Evolutionary conservation across 2,329 filamentous ascomycete genomes (phyloP), one percentile per base, ranked within the genome.

Genomic region (Alternaria angustiovoidea): DNA sequence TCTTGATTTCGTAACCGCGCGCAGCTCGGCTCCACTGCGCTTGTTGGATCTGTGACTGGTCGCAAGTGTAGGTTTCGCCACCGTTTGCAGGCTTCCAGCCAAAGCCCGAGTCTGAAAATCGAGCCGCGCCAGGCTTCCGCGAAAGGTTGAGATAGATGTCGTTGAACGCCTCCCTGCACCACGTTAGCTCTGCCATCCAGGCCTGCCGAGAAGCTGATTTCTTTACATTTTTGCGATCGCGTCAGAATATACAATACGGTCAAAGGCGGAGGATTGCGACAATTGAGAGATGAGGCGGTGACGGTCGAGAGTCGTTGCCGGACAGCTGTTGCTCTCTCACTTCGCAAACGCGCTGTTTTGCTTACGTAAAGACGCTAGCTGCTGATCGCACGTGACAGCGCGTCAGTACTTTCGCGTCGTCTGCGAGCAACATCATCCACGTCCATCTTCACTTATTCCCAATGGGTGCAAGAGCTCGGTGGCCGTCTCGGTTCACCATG

Each of bases 111-210:
- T 98, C 94, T 65, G 94, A 94, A 75, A 99, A 94, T 76, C 95
- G 89, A 83, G 94, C 97, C 82, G 94, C 95, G 69, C 95, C 95
- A 60, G 89, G 87, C 80, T 95, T 91, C 80, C 93, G 95, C 72
- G 94, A 97, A 62, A 99, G 87, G 79, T 99, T 94, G 72, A 99
- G 88, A 81, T 95, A 94, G 82, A 98, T 97, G 81, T 93, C 93
- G 78, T 98, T 94, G 82, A 99, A 99, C 77, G 91, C 95, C 88
- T 99, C 95, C 86, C 87, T 89, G 42, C 11, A 43, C 28, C n/a
- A 34, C 26, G 48, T 61, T 39, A 61, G 54, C 24, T 39, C 41
- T 8, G 42, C 24, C 20, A 11, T 30, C 12, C 34, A 26, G 2
- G 20, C 20, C 14, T 26, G 18, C 36, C 14, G 22, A 11, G 28